Percentiles rank a stretch among this genome's conserved stretches.
Evolutionary conservation across 805 yeast species (phyloP).

Genomic region (Lipomyces kockii): DNA sequence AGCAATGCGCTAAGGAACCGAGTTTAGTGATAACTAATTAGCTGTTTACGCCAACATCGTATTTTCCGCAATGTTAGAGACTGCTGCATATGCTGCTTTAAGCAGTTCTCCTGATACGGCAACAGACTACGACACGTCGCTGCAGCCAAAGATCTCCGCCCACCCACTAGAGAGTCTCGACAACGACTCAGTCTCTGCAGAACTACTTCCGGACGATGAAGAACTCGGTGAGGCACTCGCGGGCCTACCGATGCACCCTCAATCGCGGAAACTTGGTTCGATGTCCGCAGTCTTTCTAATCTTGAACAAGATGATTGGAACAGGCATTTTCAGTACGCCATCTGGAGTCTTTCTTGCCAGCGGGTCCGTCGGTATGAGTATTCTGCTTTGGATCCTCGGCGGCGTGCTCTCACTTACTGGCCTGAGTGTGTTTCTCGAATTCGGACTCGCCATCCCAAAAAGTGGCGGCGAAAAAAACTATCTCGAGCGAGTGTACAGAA

Average conservation of each 20-base stretch:
- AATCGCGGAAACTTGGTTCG: slow-evolving; percentile 41
- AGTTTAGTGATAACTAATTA: not conserved
- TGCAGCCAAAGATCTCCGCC: not conserved
- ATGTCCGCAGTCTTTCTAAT: slow-evolving; percentile 51
- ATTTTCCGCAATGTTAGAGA: not conserved
- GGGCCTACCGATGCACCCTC: slow-evolving; percentile 16
- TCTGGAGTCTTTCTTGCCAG: slow-evolving; percentile 61
- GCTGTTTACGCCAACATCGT: not conserved
- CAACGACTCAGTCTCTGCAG: not conserved
- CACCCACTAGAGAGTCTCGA: not conserved
- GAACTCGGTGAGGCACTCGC: slow-evolving; percentile 27
- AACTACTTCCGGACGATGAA: slow-evolving; percentile 11
- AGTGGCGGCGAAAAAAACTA: slow-evolving; percentile 75
- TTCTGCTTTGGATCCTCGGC: slow-evolving; percentile 66
- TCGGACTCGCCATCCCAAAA: slow-evolving; percentile 66
- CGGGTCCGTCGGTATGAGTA: slow-evolving; percentile 63
- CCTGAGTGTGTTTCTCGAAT: slow-evolving; percentile 63
- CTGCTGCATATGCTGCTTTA: not conserved
- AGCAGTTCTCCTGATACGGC: not conserved
- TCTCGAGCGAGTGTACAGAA: slow-evolving; percentile 59
- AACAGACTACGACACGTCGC: not conserved
- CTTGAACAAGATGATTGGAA: slow-evolving; percentile 72
- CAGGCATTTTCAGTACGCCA: slow-evolving; percentile 74
- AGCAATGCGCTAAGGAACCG: not conserved
- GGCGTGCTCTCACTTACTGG: slow-evolving; percentile 61